Evolutionary conservation across 495 filamentous ascomycete genomes (phyloP).

Genomic region (Aspergillus nanangensis): DNA sequence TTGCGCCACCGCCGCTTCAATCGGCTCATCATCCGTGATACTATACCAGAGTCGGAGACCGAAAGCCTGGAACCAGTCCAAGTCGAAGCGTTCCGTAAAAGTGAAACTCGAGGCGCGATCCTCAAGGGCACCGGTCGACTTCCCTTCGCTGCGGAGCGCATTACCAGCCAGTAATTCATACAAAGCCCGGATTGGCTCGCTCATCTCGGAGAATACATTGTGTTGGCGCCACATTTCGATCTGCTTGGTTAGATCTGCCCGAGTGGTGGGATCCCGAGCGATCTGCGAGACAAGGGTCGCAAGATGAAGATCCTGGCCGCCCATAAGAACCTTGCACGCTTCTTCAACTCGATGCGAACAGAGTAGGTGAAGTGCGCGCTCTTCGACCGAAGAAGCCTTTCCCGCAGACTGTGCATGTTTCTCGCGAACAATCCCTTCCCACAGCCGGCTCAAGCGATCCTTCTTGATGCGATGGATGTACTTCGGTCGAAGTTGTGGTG

Average conservation of each 20-base stretch:
- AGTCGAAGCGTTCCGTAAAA: slow-evolving; percentile 72
- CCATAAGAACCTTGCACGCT: slow-evolving; percentile 72
- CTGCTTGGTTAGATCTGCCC: slow-evolving; percentile 68
- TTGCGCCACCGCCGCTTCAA: slow-evolving; percentile 64
- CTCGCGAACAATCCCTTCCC: slow-evolving; percentile 44
- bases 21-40: slow-evolving; percentile 57
- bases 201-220: slow-evolving; percentile 79
- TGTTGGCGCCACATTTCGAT: slow-evolving; percentile 78
- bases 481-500: slow-evolving; percentile 31
- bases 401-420: slow-evolving; percentile 44
- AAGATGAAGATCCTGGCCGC: slow-evolving; percentile 69
- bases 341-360: slow-evolving; percentile 72
- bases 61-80: slow-evolving; percentile 92
- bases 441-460: slow-evolving; percentile 45
- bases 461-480: slow-evolving; percentile 50
- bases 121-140: slow-evolving; percentile 57
- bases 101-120: slow-evolving; percentile 71
- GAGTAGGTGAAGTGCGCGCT: slow-evolving; percentile 76
- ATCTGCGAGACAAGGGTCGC: slow-evolving; percentile 81
- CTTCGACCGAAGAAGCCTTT: slow-evolving; percentile 57
- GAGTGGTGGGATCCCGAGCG: slow-evolving; percentile 58
- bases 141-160: slow-evolving; percentile 72
- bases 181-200: slow-evolving; percentile 75
- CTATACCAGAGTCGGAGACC: slow-evolving; percentile 86
- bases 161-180: slow-evolving; percentile 90